Evolutionary conservation across 75 land plant species (phyloP).

Genomic region (Selaginella tamariscina): DNA sequence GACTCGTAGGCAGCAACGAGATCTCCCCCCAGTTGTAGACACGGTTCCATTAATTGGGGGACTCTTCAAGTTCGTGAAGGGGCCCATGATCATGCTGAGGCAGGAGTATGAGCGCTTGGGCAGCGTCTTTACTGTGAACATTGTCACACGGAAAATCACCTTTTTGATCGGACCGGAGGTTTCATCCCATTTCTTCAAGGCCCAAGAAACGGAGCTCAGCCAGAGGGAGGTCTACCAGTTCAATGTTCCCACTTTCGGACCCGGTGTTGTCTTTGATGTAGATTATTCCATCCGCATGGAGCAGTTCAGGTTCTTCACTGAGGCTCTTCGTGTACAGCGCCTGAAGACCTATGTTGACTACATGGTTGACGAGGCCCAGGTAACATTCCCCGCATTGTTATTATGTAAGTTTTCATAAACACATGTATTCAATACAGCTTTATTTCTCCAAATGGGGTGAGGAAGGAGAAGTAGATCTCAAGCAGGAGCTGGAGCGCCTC

Average conservation of each 20-base stretch:
- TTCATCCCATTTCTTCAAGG: constrained; percentile 90
- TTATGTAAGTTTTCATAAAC: background rate
- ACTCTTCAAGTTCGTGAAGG: constrained; percentile 60
- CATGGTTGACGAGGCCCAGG: constrained; percentile 93
- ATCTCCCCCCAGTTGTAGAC: constrained; percentile 43
- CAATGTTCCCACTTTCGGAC: constrained; percentile 98
- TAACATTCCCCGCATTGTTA: constrained; percentile 5
- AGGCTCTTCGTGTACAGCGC: constrained; percentile 76
- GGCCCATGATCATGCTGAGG: constrained; percentile 69
- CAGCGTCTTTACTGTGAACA: constrained; percentile 68
- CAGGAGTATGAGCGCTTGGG: constrained; percentile 84
- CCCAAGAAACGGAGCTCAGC: constrained; percentile 81
- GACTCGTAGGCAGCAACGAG: no score
- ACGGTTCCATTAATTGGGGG: constrained; percentile 58
- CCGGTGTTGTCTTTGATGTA: constrained; percentile 96
- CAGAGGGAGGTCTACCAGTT: constrained; percentile 98
- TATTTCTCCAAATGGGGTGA: constrained; percentile 94
- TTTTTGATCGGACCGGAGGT: constrained; percentile 92
- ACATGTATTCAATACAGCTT: constrained; percentile 26
- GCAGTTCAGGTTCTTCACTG: constrained; percentile 95
- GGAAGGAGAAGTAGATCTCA: constrained; percentile 78
- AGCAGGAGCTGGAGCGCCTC: constrained; percentile 83
- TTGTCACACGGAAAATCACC: constrained; percentile 54
- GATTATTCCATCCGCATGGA: constrained; percentile 90
- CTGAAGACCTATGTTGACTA: constrained; percentile 81